These are phyloP conservation scores for Xylaria sp. DNA, from an alignment of 2,329 filamentous ascomycete genomes.

Conservation along the genomic window DNA sequence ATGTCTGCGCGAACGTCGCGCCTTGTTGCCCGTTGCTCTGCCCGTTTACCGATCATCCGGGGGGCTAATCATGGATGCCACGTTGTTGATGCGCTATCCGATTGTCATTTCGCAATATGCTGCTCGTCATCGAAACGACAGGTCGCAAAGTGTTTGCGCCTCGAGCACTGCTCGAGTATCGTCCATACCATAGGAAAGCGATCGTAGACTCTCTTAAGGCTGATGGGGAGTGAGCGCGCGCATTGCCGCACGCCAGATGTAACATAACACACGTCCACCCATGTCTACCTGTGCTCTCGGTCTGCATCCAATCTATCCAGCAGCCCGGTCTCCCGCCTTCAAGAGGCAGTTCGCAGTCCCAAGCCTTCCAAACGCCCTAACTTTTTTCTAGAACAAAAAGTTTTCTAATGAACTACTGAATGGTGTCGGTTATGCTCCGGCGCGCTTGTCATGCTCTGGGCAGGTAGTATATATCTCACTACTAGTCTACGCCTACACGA, in stretches of 20 bases:
- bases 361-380: slow-evolving; percentile 15
- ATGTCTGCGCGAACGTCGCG: slow-evolving; percentile 22
- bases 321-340: slow-evolving; percentile 11
- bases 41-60: slow-evolving; percentile 24
- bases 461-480: background rate
- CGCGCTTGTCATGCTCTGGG: slow-evolving; percentile 2
- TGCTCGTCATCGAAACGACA: slow-evolving; percentile 25
- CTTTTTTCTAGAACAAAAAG: slow-evolving; percentile 33
- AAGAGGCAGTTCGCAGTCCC: slow-evolving; percentile 26
- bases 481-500: background rate
- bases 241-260: slow-evolving; percentile 22
- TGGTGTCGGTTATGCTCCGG: slow-evolving; percentile 10
- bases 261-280: slow-evolving; percentile 13
- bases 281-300: slow-evolving; percentile 13
- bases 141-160: slow-evolving; percentile 15
- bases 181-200: slow-evolving; percentile 1
- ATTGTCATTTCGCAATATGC: slow-evolving; percentile 25
- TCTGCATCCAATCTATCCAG: slow-evolving; percentile 13
- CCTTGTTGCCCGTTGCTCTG: slow-evolving; percentile 8
- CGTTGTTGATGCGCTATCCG: slow-evolving; percentile 31
- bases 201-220: slow-evolving; percentile 23
- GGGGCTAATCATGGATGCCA: slow-evolving; percentile 35
- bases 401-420: background rate
- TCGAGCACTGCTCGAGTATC: slow-evolving; percentile 8
- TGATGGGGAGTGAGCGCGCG: slow-evolving; percentile 20